Base-by-base conservation (phyloP, 1,139 yeast species). In the Candida sanyaensis region DNA sequence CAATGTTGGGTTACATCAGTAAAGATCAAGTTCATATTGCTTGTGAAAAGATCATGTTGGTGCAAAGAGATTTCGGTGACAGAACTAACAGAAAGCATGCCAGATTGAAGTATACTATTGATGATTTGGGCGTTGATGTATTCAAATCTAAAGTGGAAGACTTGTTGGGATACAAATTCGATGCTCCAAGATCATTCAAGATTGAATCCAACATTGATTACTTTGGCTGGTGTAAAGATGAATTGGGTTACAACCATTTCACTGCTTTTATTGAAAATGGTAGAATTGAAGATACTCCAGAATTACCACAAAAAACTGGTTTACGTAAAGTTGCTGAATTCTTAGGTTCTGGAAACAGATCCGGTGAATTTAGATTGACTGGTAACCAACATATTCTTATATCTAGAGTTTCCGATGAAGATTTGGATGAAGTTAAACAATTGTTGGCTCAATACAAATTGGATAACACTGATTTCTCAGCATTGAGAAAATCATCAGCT, bases 1-100 rank as follows among this genome's bases (percentile, higher is more conserved):
- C 96, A 23, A 72, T 84, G 70, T 80, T 92, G 57, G 99, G 98
- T 32, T 93, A 72, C 63, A 83, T 86, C 45, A 57, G 83, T 7
- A 77, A 76, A 52, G 92, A 86, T 46, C 80, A 90, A 65, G 78
- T 89, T 47, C 84, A 83, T 51, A 72, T 80, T 52, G 97, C 84
- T 17, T 89, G 96, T 68, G 97, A 93, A 68, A 89, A 89, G 77
- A 78, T 93, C 57, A 86, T 92, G 95, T 75, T 91, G 57, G 93
- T 93, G 33, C 98, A 93, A 77, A 84, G 98, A 70, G 99, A 93
- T 66, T 73, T 80, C 64, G 99, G 99, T 75, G 97, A 91, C 68
- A 88, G 99, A 76, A 81, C 84, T 64, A 91, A 93, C 77, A 88
- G 99, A 80, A 93, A 93, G 73, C 97, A 93, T 63, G 98, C 98